Conservation (phyloP, 768 basidiomycete genomes). For the Xerocomus spinulosus region DNA sequence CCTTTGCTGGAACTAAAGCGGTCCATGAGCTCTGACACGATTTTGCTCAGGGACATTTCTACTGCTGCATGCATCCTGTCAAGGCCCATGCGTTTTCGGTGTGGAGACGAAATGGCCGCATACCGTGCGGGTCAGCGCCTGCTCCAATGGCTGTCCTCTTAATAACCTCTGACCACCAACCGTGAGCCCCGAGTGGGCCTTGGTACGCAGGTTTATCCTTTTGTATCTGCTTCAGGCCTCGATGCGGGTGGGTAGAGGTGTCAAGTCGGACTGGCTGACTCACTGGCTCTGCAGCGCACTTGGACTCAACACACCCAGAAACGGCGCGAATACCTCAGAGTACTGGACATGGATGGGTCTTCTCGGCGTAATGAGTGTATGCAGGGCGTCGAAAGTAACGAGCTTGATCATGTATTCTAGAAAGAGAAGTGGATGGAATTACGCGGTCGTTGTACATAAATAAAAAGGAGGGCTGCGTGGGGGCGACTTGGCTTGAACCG, state of each 20-base stretch:
- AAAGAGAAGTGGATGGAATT: slow-evolving; percentile 2
- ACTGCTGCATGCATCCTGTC: slow-evolving; percentile 41
- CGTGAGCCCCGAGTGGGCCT: slow-evolving; percentile 40
- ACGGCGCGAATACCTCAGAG: slow-evolving; percentile 60
- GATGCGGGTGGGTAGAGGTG: slow-evolving; percentile 4
- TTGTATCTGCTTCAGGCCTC: slow-evolving; percentile 51
- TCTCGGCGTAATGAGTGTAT: slow-evolving; percentile 70
- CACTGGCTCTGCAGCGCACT: slow-evolving; percentile 50
- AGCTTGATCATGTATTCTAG: slow-evolving; percentile 41
- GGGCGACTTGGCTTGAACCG: not conserved
- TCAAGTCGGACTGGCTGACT: not conserved
- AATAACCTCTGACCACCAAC: slow-evolving; percentile 81
- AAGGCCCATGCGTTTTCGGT: slow-evolving; percentile 19
- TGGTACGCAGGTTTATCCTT: slow-evolving; percentile 55
- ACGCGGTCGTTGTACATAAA: slow-evolving; percentile 13
- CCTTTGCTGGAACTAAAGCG: slow-evolving; percentile 70
- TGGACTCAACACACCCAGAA: slow-evolving; percentile 57
- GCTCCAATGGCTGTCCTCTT: slow-evolving; percentile 69
- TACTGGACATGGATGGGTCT: slow-evolving; percentile 60
- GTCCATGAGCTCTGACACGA: slow-evolving; percentile 57
- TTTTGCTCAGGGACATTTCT: slow-evolving; percentile 45
- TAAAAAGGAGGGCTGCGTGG: slow-evolving; percentile 12
- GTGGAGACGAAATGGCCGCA: slow-evolving; percentile 15
- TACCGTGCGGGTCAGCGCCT: slow-evolving; percentile 58
- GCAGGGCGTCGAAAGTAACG: slow-evolving; percentile 75